Base-by-base conservation (phyloP, 1,284 basidiomycete species). In the Tranzscheliella williamsii region DNA sequence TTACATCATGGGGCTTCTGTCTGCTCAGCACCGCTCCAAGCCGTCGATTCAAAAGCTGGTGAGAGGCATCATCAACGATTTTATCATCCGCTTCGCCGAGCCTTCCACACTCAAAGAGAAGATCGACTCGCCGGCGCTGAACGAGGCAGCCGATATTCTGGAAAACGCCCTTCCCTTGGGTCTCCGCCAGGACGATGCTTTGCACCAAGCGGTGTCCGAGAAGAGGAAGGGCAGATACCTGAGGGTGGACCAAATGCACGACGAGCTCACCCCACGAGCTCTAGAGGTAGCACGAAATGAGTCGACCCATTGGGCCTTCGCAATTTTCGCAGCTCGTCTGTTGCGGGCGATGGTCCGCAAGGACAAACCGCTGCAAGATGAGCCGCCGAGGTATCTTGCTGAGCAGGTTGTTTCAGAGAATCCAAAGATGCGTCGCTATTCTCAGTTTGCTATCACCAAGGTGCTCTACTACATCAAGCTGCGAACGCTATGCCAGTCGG, bases 21-120 rank as follows among this genome's bases (percentile, higher is more conserved):
- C 85, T 46, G 90, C 89, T 41, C 91, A 95, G 75, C 88, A 91
- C 63, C 90, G 95, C 76, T 90, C 93, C 74, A 96, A 96, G 38
- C 78, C 92, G 17, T 93, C 91, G 0, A 85, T 97, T 21, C 94
- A 97, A 79, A 89, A 92, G 69, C 80, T 96, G 8, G 85, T 94
- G 30, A 81, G 82, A 38, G 86, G 81, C 36, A 81, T 92, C 27
- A 85, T 88, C 15, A 83, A 85, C 60, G 89, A 94, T 46, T 73
- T 71, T 38, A 67, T 78, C 39, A 66, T 72, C n/a, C 72, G 77
- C 13, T 56, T 78, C 27, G 63, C 67, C 15, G 78, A 79, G 60
- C 75, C 76, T 6, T 70, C 66, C 12, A 73, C 67, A 35, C 41
- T 67, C 26, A 45, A 44, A 7, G 48, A 54, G 44, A 52, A 60